phyloP scores from a whole-genome alignment of 2,329 filamentous ascomycete species.

The Chaetomium globosum region DNA sequence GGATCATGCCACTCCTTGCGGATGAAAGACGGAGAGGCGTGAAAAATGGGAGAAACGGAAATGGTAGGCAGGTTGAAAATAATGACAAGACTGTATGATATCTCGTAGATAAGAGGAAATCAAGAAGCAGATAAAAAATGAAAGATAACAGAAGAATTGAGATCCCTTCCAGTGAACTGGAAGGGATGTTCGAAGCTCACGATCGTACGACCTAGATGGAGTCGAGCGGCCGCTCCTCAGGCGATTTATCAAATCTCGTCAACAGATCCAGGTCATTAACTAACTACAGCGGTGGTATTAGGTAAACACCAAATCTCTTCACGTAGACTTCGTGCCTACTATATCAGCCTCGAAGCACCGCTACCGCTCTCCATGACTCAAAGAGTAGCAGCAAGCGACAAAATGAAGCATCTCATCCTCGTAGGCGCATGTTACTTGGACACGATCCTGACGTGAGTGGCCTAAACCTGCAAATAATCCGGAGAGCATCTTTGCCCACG shows the following conservation, averaged over 20 bases:
- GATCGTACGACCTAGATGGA: background rate
- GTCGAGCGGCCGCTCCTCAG: background rate
- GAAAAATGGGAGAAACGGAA: background rate
- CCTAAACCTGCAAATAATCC: background rate
- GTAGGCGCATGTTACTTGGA: constrained; percentile 72
- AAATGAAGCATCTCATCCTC: constrained; percentile 62
- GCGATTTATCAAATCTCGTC: background rate
- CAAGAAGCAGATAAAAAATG: background rate
- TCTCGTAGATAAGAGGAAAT: background rate
- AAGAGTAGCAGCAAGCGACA: constrained; percentile 23
- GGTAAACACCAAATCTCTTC: background rate
- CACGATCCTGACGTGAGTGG: constrained; percentile 65
- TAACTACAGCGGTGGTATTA: too few relatives aligned
- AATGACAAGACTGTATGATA: background rate
- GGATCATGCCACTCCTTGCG: background rate
- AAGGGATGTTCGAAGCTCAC: background rate
- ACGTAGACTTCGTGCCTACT: background rate
- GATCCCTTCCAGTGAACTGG: background rate
- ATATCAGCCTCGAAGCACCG: background rate
- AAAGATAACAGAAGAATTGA: background rate
- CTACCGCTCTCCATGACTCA: background rate
- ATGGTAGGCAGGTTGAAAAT: background rate
- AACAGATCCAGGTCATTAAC: background rate
- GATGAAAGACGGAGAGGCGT: background rate
- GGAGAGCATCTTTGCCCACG: too few relatives aligned